A percentile compares a stretch with the other conserved stretches of the same genome.
Conservation (phyloP, 1,284 basidiomycete genomes). For the Trichosporon inkin region DNA sequence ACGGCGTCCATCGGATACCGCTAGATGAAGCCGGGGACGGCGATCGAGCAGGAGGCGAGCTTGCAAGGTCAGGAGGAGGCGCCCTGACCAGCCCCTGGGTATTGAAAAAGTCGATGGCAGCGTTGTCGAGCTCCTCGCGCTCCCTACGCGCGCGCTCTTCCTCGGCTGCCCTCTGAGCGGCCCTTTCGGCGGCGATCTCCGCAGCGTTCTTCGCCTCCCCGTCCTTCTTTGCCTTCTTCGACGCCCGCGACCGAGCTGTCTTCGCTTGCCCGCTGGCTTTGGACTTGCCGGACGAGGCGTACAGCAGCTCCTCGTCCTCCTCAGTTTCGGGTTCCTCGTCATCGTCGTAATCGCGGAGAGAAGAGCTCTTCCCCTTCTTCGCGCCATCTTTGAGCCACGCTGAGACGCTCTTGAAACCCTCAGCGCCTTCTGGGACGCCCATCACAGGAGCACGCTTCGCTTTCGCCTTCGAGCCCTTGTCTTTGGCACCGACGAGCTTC, state of each 20-base stretch:
- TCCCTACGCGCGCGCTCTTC: conserved; percentile 7
- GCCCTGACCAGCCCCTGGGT: conserved; percentile 26
- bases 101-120: conserved; percentile 41
- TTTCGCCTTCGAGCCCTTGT: conserved; percentile 22
- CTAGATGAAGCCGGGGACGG: not conserved
- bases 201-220: conserved; percentile 2
- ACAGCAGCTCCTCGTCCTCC: conserved; percentile 18
- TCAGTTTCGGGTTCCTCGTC: conserved; percentile 23
- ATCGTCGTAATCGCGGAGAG: conserved; percentile 17
- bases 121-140: conserved; percentile 18
- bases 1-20: conserved; percentile 18
- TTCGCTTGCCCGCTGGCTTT: not conserved
- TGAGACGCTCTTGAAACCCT: conserved; percentile 47
- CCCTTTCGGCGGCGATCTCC: not conserved
- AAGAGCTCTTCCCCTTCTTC: conserved; percentile 21
- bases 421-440: conserved; percentile 40
- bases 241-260: not conserved
- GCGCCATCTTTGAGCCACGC: conserved; percentile 34
- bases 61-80: conserved; percentile 8
- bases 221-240: conserved; percentile 13
- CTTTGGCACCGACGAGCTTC: conserved; percentile 22
- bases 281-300: not conserved
- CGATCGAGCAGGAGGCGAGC: not conserved
- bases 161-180: conserved; percentile 6
- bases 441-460: conserved; percentile 32